Evolutionary conservation across 306 rosid genomes (phyloP).

Genomic region (Ceratonia siliqua): DNA sequence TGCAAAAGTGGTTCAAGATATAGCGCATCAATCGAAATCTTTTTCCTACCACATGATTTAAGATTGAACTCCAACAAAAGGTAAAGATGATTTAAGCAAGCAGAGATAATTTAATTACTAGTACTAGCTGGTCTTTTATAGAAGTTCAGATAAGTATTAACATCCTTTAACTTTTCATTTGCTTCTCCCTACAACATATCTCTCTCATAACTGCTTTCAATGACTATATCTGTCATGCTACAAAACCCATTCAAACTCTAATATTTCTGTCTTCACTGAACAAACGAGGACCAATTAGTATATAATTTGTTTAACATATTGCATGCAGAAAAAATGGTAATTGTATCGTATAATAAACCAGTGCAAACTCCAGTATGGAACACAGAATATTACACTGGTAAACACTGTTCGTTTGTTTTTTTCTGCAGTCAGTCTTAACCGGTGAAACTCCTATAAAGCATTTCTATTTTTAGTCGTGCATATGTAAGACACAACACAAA

Average conservation of each 20-base stretch:
- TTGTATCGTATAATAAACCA: not conserved
- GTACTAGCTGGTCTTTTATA: not conserved
- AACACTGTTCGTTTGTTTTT: too few species aligned
- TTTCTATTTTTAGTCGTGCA: constrained; percentile 1
- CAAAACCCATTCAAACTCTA: not conserved
- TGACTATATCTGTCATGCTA: not conserved
- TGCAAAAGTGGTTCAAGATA: constrained; percentile 37
- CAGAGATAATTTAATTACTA: not conserved
- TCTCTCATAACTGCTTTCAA: not conserved
- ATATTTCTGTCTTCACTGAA: not conserved
- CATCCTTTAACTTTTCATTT: not conserved
- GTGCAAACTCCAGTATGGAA: not conserved
- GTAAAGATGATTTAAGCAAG: too few species aligned
- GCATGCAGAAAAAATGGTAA: not conserved
- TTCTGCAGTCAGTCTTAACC: too few species aligned
- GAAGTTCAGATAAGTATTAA: not conserved
- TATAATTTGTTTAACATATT: too few species aligned
- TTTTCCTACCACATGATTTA: not conserved
- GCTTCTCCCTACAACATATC: not conserved
- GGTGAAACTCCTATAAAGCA: too few species aligned
- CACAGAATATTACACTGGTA: constrained; percentile 1
- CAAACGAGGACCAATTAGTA: not conserved
- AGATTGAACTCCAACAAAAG: constrained; percentile 11
- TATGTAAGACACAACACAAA: too few species aligned
- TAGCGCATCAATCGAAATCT: not conserved